Evolutionary conservation across 164 flowering plant genomes (phyloP).

Genomic region (Magnolia sinica): DNA sequence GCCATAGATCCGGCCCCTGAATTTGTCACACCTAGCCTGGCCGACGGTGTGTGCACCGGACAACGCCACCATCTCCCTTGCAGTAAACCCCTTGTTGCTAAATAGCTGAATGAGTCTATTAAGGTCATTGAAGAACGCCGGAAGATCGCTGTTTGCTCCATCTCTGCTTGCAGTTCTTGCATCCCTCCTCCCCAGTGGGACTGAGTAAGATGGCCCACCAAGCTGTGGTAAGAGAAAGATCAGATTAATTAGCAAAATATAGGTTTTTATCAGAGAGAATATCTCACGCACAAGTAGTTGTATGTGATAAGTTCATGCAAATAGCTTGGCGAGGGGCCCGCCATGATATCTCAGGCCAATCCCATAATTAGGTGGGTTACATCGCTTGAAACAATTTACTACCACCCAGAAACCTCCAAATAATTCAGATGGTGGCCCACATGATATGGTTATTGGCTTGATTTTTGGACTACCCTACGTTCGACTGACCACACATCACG

Average conservation of each 20-base stretch:
- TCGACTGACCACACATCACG: too few species aligned
- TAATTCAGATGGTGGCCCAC: too few species aligned
- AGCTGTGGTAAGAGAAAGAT: slow-evolving; percentile 18
- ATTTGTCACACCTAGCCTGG: background rate
- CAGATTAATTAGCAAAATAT: background rate
- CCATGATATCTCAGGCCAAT: too few species aligned
- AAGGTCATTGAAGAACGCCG: background rate
- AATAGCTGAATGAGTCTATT: background rate
- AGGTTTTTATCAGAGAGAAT: background rate
- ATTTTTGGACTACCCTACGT: too few species aligned
- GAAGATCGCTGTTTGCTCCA: background rate
- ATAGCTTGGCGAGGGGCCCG: background rate
- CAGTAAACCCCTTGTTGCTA: background rate
- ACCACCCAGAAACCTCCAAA: too few species aligned
- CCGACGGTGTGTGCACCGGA: background rate
- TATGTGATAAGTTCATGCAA: too few species aligned
- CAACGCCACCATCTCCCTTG: background rate
- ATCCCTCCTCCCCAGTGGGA: slow-evolving; percentile 45
- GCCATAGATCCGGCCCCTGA: background rate
- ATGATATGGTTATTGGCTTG: too few species aligned
- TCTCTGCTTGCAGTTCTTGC: slow-evolving; percentile 32
- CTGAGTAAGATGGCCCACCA: slow-evolving; percentile 40
- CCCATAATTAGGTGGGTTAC: too few species aligned
- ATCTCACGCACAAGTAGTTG: too few species aligned
- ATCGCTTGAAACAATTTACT: too few species aligned